phyloP scores from a whole-genome alignment of 257 asterid genomes.

The Verbena officinalis region DNA sequence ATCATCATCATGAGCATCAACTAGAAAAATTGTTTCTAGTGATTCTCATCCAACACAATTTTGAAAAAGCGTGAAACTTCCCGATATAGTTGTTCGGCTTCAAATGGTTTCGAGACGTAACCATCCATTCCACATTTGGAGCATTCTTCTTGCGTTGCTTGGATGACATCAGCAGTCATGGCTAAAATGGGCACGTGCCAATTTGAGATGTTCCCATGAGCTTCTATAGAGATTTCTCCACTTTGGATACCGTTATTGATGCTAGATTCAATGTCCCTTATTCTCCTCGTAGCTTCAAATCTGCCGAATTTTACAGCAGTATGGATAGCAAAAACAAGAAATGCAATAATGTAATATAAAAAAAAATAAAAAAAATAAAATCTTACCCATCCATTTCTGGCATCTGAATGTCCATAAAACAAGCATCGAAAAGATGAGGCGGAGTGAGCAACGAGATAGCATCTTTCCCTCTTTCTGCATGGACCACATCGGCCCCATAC shows the following conservation, averaged over 20 bases:
- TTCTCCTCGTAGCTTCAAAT: conserved; percentile 78
- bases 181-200: conserved; percentile 96
- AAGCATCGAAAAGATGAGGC: conserved; percentile 91
- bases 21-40: conserved; percentile 26
- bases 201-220: conserved; percentile 41
- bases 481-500: conserved; percentile 93
- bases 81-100: conserved; percentile 89
- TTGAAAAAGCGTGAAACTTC: conserved; percentile 83
- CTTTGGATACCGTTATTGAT: conserved; percentile 44
- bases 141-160: conserved; percentile 81
- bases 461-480: conserved; percentile 72
- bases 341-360: neutral
- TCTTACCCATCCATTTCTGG: conserved; percentile 98
- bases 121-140: conserved; percentile 78
- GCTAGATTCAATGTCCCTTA: conserved; percentile 56
- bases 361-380: too few relatives aligned
- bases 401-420: conserved; percentile 99
- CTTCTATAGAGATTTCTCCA: conserved; percentile 52
- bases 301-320: conserved; percentile 36
- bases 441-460: conserved; percentile 71
- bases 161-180: conserved; percentile 97
- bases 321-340: neutral
- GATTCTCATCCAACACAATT: conserved; percentile 32
- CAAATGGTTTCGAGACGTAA: conserved; percentile 89
- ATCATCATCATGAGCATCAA: conserved; percentile 19